These are phyloP conservation scores for Penicillium lividum DNA, from an alignment of 495 filamentous ascomycete species.

Conservation along the genomic window DNA sequence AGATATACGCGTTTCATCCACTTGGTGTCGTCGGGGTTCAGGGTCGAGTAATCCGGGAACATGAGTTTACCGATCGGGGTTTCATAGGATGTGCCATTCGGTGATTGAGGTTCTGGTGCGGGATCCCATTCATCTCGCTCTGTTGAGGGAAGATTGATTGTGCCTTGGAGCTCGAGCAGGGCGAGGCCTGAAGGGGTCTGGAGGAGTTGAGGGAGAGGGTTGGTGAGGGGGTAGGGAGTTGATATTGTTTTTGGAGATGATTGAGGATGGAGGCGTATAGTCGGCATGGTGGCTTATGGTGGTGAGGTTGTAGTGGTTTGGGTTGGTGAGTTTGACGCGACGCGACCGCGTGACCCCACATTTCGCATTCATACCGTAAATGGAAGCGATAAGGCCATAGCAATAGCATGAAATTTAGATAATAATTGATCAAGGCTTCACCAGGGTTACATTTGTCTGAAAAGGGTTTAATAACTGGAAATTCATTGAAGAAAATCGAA, in stretches of 20 bases:
- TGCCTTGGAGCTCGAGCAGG: slow-evolving; percentile 88
- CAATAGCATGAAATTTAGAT: background rate
- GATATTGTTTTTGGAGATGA: slow-evolving; percentile 1
- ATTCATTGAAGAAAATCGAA: background rate
- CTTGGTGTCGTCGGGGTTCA: slow-evolving; percentile 50
- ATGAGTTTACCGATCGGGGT: slow-evolving; percentile 70
- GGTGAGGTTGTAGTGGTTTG: slow-evolving; percentile 2
- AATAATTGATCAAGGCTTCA: background rate
- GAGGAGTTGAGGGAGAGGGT: slow-evolving; percentile 79
- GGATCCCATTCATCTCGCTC: slow-evolving; percentile 20
- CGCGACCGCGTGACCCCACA: slow-evolving; percentile 25
- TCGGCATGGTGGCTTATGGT: slow-evolving; percentile 38
- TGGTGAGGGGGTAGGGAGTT: slow-evolving; percentile 32
- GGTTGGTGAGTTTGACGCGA: slow-evolving; percentile 17
- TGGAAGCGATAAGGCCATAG: background rate
- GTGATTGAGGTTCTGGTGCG: slow-evolving; percentile 12
- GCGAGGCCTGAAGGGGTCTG: slow-evolving; percentile 75
- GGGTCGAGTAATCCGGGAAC: slow-evolving; percentile 70
- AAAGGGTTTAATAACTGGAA: background rate
- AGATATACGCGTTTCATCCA: slow-evolving; percentile 92
- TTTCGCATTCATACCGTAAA: background rate
- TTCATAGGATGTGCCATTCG: slow-evolving; percentile 31
- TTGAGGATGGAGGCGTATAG: slow-evolving; percentile 40
- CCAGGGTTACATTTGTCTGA: background rate
- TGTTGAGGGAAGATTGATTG: slow-evolving; percentile 61